Conservation (phyloP, 441 rosid genomes). For the Aleurites moluccanus region DNA sequence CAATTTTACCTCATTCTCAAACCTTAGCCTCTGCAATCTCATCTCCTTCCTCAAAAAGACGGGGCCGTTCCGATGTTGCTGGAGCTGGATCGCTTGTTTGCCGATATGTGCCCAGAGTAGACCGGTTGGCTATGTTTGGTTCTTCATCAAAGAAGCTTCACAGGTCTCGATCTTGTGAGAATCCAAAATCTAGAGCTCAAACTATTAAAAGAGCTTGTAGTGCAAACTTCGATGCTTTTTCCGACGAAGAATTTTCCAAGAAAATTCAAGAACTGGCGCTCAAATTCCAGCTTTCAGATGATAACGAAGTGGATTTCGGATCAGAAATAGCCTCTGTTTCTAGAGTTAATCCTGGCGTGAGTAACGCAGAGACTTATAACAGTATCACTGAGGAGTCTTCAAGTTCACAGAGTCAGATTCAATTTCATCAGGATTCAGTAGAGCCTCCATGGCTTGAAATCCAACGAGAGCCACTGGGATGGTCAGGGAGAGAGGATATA, state of each 20-base stretch:
- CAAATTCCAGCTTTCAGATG: conserved; percentile 49
- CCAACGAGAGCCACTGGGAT: conserved; percentile 27
- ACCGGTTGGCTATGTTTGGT: conserved; percentile 49
- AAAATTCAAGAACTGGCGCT: conserved; percentile 59
- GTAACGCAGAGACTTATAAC: neutral
- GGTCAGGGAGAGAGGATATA: conserved; percentile 24
- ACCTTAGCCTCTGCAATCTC: conserved; percentile 54
- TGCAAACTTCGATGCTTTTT: conserved; percentile 48
- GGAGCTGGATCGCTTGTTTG: conserved; percentile 31
- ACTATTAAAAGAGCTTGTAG: conserved; percentile 48
- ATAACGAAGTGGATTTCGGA: conserved; percentile 20
- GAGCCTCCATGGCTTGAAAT: conserved; percentile 50
- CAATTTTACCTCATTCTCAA: conserved; percentile 51
- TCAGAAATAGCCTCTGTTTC: conserved; percentile 22
- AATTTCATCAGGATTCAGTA: conserved; percentile 12
- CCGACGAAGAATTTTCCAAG: conserved; percentile 68
- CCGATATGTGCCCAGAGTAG: conserved; percentile 40
- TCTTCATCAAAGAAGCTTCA: conserved; percentile 32
- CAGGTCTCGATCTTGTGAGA: conserved; percentile 43
- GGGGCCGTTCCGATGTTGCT: conserved; percentile 18
- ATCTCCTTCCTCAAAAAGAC: conserved; percentile 38
- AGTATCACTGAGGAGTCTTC: neutral
- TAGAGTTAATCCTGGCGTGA: conserved; percentile 2
- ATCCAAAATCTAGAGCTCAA: conserved; percentile 31
- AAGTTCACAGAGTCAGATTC: neutral